Base-by-base conservation (phyloP, 2,329 filamentous ascomycete genomes). In the Dryadomyces quercus-mongolicae region DNA sequence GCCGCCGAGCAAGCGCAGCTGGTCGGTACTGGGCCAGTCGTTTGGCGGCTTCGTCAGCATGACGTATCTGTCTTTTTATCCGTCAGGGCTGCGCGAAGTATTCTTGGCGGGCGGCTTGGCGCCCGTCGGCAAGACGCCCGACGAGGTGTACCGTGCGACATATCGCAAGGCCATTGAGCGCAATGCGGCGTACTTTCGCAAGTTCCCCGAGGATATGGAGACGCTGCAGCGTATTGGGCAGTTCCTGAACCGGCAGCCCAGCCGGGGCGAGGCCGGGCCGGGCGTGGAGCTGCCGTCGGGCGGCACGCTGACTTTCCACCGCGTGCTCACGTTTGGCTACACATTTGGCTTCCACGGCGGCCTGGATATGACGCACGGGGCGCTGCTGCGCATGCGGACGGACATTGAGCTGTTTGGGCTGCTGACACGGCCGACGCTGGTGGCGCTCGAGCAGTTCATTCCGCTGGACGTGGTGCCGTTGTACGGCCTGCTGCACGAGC, bases 41-140 rank as follows among this genome's bases (percentile, higher is more conserved):
- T 97, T 95, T 67, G 92, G 92, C 43, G 92, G 92, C 1, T 96
- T 95, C 68, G 88, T 90, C 64, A 78, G 76, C 49, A 74, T 89
- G 38, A 92, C 86, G 8, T 97, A 96, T 67, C 77, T 97, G 16
- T 93, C 86, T 2, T 82, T 87, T 65, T 84, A 80, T 61, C 88
- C 88, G 0, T 78, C 89, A 55, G 86, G 86, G 1, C 69, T 97
- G 22, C 81, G 82, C 34, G 92, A 97, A 70, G 81, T 82, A 22
- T 97, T 95, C 65, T 75, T 91, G 38, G 88, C 86, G 12, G 92
- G 92, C 42, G 92, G 92, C 0, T 74, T 96, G 47, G 85, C 88
- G 15, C 87, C 92, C 0, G 71, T 95, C 12, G 82, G 85, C 52
- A 79, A 80, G 56, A 74, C 75, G 0, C 78, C 88, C 0, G 86